Conservation (phyloP, 176 grass and related monocot genomes). For the Themeda triandra region DNA sequence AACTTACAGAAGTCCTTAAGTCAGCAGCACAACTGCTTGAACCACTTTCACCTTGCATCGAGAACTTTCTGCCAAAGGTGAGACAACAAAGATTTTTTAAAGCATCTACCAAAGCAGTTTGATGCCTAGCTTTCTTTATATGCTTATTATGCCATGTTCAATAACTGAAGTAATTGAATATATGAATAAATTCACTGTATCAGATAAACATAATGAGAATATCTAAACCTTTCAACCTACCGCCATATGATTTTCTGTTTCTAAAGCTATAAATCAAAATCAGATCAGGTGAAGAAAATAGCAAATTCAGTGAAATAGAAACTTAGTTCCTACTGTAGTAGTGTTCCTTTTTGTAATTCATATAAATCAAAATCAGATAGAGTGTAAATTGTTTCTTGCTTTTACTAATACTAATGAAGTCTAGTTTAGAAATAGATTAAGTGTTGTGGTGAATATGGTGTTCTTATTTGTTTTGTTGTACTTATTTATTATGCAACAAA, state of each 20-base stretch:
- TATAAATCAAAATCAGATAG: no score
- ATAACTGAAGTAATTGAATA: background rate
- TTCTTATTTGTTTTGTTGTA: background rate
- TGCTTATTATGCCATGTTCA: background rate
- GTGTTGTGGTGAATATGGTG: background rate
- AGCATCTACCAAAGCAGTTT: background rate
- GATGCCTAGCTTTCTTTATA: background rate
- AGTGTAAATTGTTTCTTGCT: background rate
- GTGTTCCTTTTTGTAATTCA: background rate
- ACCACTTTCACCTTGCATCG: conserved; percentile 35
- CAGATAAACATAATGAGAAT: background rate
- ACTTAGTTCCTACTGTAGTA: background rate
- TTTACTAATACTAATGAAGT: background rate
- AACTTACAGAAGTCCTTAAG: conserved; percentile 59
- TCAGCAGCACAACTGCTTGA: conserved; percentile 51
- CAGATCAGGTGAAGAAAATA: background rate
- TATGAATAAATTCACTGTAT: background rate
- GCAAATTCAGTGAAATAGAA: background rate
- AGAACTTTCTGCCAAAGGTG: conserved; percentile 63
- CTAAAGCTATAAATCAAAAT: background rate
- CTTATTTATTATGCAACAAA: background rate
- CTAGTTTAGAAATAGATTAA: background rate
- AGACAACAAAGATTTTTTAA: background rate
- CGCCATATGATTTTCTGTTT: background rate
- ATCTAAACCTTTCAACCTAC: no score